Evolutionary conservation across 2,329 filamentous ascomycete species (phyloP), one percentile per base, ranked within the genome.

Genomic region (Aspergillus latus): DNA sequence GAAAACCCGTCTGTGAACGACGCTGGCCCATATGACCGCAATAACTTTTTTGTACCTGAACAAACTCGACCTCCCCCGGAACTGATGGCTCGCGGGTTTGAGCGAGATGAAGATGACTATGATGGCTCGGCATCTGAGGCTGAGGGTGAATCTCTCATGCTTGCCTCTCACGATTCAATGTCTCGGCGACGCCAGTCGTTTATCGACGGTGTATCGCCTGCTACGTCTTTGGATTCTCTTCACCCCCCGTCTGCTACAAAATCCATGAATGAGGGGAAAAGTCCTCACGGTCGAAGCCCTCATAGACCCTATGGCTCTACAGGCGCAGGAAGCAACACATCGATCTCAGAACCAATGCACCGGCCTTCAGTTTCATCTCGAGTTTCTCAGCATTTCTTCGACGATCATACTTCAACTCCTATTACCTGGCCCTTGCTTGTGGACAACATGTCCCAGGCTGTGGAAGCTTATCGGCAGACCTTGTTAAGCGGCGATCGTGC

Each of bases 161-260:
- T 86, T 63, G 83, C 83, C 30, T 89, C 88, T 11, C 84, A 86
- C 62, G 83, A 85, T 62, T 88, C 87, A 49, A 78, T 87, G 80
- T 80, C 83, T 63, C 82, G 84, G 59, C 82, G 83, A 60, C 88
- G 88, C 60, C 84, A 85, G 42, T 89, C 88, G 10, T 84, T 84
- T 65, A 74, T 83, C 56, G 86, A 89, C 56, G 88, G 86, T 30
- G 80, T 96, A 46, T 96, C 92, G 21, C 90, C 92, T 11, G 90
- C 91, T 16, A 89, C 89, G 0, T 97, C 92, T 1, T 92, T 95
- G 87, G 92, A 96, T 68, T 96, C 92, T 0, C 87, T 96, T 62
- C 91, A 88, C 64, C 87, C 83, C 49, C 88, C 88, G 5, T 83
- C 85, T 4, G 74, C 81, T 13, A 80, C 76, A 34, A 78, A 86